Conservation (phyloP, 2,329 filamentous ascomycete species). For the Epichloe sibirici region DNA sequence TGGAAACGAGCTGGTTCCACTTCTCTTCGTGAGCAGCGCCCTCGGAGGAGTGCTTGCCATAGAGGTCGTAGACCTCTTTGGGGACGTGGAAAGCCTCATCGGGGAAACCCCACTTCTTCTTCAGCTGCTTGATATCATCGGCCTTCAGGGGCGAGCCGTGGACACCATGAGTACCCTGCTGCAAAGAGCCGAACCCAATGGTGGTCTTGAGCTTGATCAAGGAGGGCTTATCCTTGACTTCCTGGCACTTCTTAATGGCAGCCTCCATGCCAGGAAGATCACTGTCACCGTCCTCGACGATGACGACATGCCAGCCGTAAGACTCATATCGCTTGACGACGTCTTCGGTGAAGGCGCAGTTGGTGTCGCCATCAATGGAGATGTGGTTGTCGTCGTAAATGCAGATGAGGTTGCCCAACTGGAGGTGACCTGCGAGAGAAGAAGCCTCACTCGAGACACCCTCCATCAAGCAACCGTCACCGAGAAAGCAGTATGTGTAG, state of each 20-base stretch:
- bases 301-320: slow-evolving; percentile 88
- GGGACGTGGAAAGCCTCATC: slow-evolving; percentile 87
- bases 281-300: slow-evolving; percentile 77
- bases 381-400: slow-evolving; percentile 99
- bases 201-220: slow-evolving; percentile 95
- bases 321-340: slow-evolving; percentile 89
- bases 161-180: slow-evolving; percentile 88
- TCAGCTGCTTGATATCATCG: slow-evolving; percentile 87
- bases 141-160: slow-evolving; percentile 94
- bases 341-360: slow-evolving; percentile 93
- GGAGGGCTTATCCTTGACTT: slow-evolving; percentile 90
- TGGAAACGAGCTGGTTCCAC: slow-evolving; percentile 88
- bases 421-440: slow-evolving; percentile 86
- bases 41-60: slow-evolving; percentile 71
- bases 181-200: slow-evolving; percentile 89
- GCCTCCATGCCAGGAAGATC: slow-evolving; percentile 80
- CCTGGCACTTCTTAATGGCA: slow-evolving; percentile 74
- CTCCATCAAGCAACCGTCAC: slow-evolving; percentile 98
- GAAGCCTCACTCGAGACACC: slow-evolving; percentile 89
- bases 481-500: slow-evolving; percentile 94
- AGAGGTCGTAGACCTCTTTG: slow-evolving; percentile 86
- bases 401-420: slow-evolving; percentile 93
- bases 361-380: slow-evolving; percentile 87
- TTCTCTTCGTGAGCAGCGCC: slow-evolving; percentile 84
- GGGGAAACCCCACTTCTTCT: slow-evolving; percentile 91